Evolutionary conservation across 495 filamentous ascomycete genomes (phyloP).

Genomic region (Aspergillus haitiensis): DNA sequence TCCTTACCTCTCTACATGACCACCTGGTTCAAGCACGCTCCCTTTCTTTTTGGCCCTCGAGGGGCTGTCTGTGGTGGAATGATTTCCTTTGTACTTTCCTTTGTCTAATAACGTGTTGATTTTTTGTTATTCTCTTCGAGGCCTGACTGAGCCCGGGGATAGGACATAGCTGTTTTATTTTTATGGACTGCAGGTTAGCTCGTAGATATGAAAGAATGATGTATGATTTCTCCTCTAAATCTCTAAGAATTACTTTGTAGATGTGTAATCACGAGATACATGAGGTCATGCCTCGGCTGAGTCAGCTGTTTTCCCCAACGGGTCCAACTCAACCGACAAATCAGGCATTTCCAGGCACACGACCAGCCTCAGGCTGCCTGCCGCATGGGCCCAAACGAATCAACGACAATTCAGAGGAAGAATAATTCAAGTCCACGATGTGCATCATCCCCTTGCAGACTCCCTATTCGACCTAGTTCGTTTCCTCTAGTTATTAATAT

Average conservation of each 20-base stretch:
- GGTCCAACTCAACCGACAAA: constrained; percentile 13
- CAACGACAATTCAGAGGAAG: too few species aligned
- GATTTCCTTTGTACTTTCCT: constrained; percentile 26
- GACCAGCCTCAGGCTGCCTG: constrained; percentile 16
- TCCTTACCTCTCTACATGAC: constrained; percentile 1
- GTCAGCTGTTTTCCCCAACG: constrained; percentile 17
- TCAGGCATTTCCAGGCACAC: constrained; percentile 26
- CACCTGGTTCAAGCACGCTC: constrained; percentile 18
- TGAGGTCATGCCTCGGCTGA: constrained; percentile 9
- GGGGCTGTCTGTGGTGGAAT: neutral
- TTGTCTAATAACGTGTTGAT: constrained; percentile 18
- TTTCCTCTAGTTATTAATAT: too few species aligned
- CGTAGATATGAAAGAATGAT: constrained; percentile 12
- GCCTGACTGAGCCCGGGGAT: neutral
- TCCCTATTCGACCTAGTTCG: neutral
- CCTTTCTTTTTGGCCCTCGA: constrained; percentile 24
- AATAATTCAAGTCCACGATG: too few species aligned
- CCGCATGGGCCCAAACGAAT: neutral
- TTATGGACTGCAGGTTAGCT: constrained; percentile 7
- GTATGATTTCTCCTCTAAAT: constrained; percentile 1
- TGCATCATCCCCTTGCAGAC: neutral
- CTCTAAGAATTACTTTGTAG: neutral
- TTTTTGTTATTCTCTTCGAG: constrained; percentile 3
- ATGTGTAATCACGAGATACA: neutral
- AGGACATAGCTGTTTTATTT: constrained; percentile 10